Percentiles rank a stretch among this genome's conserved stretches.
phyloP scores from a whole-genome alignment of 2,329 filamentous ascomycete genomes.

The Cylindrodendrum hubeiense region DNA sequence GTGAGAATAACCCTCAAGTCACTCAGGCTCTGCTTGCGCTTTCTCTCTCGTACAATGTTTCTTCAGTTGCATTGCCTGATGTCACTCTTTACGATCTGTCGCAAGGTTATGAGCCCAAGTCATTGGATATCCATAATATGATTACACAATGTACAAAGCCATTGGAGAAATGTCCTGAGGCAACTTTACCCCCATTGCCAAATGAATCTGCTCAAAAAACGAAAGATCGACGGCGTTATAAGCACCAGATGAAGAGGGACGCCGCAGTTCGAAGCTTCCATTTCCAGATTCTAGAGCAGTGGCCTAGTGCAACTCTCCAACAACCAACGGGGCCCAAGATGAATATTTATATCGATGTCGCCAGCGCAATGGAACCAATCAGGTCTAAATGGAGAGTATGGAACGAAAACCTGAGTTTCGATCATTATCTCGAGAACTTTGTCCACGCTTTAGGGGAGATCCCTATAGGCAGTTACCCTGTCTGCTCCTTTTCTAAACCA shows the following conservation, averaged over 20 bases:
- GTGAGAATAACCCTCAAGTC: constrained; percentile 3
- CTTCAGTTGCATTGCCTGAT: background rate
- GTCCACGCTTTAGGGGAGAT: background rate
- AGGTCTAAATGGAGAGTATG: constrained; percentile 12
- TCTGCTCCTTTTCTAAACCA: background rate
- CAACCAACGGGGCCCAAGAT: background rate
- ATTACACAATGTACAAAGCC: no score
- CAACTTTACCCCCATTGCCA: background rate
- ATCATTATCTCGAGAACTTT: constrained; percentile 16
- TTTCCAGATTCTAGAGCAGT: constrained; percentile 4
- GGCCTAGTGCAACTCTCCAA: constrained; percentile 15
- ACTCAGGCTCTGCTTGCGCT: constrained; percentile 29
- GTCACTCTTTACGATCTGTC: background rate
- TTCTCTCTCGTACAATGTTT: background rate
- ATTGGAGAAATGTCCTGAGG: background rate
- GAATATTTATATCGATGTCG: constrained; percentile 11
- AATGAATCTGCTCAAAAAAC: background rate
- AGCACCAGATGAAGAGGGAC: background rate
- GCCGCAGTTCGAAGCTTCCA: background rate
- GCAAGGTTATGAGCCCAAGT: background rate
- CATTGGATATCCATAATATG: no score
- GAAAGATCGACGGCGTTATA: background rate
- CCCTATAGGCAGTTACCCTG: fast-evolving
- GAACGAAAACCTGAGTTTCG: constrained; percentile 25
- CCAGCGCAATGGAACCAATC: background rate